Conservation (phyloP, 2,329 filamentous ascomycete species). For the Clarireedia paspali region DNA sequence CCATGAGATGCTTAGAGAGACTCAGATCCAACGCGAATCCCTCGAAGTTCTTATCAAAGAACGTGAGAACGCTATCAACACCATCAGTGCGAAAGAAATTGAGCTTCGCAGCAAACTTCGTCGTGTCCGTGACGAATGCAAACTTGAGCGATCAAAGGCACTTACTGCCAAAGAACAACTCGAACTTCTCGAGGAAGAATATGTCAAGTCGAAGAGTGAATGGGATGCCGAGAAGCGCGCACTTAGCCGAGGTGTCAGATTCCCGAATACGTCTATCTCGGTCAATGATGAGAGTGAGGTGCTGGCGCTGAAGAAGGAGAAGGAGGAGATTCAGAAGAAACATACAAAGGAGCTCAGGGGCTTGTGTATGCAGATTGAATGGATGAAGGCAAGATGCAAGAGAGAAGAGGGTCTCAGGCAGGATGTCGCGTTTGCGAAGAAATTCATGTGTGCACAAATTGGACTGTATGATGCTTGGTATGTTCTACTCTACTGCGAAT, state of each 20-base stretch:
- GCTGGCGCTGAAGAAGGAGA: slow-evolving; percentile 28
- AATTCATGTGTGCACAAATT: slow-evolving; percentile 69
- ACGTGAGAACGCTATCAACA: slow-evolving; percentile 57
- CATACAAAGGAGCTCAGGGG: slow-evolving; percentile 74
- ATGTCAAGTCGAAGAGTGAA: slow-evolving; percentile 35
- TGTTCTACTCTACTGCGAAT: slow-evolving; percentile 32
- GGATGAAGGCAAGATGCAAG: slow-evolving; percentile 73
- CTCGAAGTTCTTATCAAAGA: slow-evolving; percentile 66
- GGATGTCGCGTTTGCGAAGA: slow-evolving; percentile 81
- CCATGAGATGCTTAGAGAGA: slow-evolving; percentile 51
- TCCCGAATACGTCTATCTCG: slow-evolving; percentile 31
- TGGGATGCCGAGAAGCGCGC: slow-evolving; percentile 37
- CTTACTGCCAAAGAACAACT: slow-evolving; percentile 19
- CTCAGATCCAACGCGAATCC: slow-evolving; percentile 56
- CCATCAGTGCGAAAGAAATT: slow-evolving; percentile 47
- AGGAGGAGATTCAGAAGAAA: slow-evolving; percentile 44
- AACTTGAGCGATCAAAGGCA: slow-evolving; percentile 29
- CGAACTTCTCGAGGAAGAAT: slow-evolving; percentile 30
- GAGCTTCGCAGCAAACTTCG: slow-evolving; percentile 61
- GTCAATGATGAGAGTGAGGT: slow-evolving; percentile 34
- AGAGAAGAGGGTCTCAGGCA: slow-evolving; percentile 74
- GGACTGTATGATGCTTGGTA: slow-evolving; percentile 88
- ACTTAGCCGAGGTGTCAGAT: slow-evolving; percentile 33
- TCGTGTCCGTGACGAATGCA: slow-evolving; percentile 58
- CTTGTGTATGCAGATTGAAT: slow-evolving; percentile 82